Evolutionary conservation across 352 stramenopile genomes (phyloP), one percentile per base, ranked within the genome.

Genomic region (Globisporangium orthogonon): DNA sequence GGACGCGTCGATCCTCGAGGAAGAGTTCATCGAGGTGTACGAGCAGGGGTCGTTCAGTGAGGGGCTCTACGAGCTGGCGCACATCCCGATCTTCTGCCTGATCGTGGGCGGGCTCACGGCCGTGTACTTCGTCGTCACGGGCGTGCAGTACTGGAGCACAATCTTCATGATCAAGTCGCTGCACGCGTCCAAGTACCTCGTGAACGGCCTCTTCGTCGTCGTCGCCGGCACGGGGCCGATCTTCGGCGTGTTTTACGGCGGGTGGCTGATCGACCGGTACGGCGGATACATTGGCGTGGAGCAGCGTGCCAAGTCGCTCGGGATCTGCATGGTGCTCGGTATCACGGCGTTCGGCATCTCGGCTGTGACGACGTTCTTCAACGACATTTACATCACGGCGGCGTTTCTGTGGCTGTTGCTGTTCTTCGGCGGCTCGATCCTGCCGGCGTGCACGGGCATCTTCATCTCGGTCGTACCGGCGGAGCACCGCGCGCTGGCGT

Each of bases 151-250:
- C 68, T 94, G 83, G 83, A 89, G 76, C 61, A 94, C 83, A 3
- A 91, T 91, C 63, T 94, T 89, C 61, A 90, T 91, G 76, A 87
- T 89, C 69, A 89, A 91, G 72, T 90, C 82, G 46, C 74, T 93
- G 33, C 73, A 93, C 51, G 77, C 67, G 33, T 88, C 76, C 62
- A 90, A 91, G 67, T 89, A 91, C 60, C 67, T 93, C 2, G 82
- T 94, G 17, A 94, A 94, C 58, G 79, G 58, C 7, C 74, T 91
- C 11, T 94, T 90, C 51, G 78, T 91, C 23, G 65, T 94, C n/a
- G 75, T 91, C 7, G 83, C 81, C 1, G 83, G 81, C 30, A 94
- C 83, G 4, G 83, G 83, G 0, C 83, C 83, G 2, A 89, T 94
- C 48, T 73, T 91, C 18, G 83, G 83, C 47, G 83, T 94, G 6